phyloP scores from a whole-genome alignment of 169 alveolate species.

The Perkinsus chesapeaki region DNA sequence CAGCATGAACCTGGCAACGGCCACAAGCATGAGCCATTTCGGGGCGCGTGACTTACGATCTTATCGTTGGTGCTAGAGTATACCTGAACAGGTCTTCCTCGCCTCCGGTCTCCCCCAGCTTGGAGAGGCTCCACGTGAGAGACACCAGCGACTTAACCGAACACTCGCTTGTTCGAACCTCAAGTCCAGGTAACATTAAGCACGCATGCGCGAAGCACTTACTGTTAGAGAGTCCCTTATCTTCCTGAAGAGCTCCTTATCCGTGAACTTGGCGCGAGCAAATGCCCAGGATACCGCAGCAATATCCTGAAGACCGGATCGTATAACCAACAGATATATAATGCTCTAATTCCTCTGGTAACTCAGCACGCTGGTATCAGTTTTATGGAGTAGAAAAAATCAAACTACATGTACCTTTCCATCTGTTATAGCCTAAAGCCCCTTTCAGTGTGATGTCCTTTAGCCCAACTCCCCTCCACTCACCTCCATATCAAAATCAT shows the following conservation, averaged over 20 bases:
- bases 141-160: not conserved
- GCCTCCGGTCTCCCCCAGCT: not conserved
- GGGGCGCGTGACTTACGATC: not conserved
- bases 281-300: conserved; percentile 32
- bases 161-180: not conserved
- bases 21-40: not conserved
- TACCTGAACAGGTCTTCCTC: not conserved
- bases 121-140: not conserved
- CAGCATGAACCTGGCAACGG: not conserved
- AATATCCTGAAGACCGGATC: conserved; percentile 6
- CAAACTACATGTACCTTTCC: too few species aligned
- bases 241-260: conserved; percentile 12
- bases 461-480: too few species aligned
- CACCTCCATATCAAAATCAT: not conserved
- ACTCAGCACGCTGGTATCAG: too few species aligned
- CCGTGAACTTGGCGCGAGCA: conserved; percentile 14
- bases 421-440: too few species aligned
- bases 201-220: not conserved
- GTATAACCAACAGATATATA: too few species aligned
- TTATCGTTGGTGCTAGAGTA: not conserved
- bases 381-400: too few species aligned
- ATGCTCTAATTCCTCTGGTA: too few species aligned
- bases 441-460: too few species aligned
- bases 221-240: conserved; percentile 2
- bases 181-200: not conserved